Evolutionary conservation across 495 filamentous ascomycete genomes (phyloP), one percentile per base, ranked within the genome.

Genomic region (Jackrogersella minutella): DNA sequence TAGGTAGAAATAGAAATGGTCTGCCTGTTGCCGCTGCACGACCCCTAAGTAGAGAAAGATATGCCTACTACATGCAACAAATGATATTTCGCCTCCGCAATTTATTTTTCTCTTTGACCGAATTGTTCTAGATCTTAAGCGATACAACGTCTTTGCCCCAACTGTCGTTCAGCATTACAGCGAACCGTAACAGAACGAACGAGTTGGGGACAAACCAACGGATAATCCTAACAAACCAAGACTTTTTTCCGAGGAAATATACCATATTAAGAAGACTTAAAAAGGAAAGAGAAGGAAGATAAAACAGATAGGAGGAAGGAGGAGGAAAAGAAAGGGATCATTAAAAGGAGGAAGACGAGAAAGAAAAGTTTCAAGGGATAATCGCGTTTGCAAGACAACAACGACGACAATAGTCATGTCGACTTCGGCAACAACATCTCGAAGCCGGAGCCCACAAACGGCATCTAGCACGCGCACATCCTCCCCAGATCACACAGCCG

Each of bases 371-470:
- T 16, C 2, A 36, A 37, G 46, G 14, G 21, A 6, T 2, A 52
- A 52, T 62, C 37, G 49, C 53, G 57, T 47, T n/a, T 31, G 57
- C 49, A 26, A 44, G 5, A 33, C 13, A n/a, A 41, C 24, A 39
- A 54, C 47, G 31, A 50, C 37, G 30, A 40, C 19, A 40, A 21
- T 17, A 47, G 19, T 33, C 33, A 69, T 69, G 66, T 61, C 66
- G 46, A 44, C 64, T 49, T 68, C 64, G 50, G 51, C 61, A 28
- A 22, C 63, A 10, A 62, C 69, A 9, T 66, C 69, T 59, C 65
- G 69, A 39, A 65, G 69, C 33, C 69, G 69, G n/a, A 72, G 69
- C 22, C 69, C 69, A 9, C 50, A 62, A 17, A 69, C 61, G 11
- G 58, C 65, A 11, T 39, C 50, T 13, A 69, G 61, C 39, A 55